Conservation (phyloP, 2,329 filamentous ascomycete genomes). For the Rugonectria rugulosa region DNA sequence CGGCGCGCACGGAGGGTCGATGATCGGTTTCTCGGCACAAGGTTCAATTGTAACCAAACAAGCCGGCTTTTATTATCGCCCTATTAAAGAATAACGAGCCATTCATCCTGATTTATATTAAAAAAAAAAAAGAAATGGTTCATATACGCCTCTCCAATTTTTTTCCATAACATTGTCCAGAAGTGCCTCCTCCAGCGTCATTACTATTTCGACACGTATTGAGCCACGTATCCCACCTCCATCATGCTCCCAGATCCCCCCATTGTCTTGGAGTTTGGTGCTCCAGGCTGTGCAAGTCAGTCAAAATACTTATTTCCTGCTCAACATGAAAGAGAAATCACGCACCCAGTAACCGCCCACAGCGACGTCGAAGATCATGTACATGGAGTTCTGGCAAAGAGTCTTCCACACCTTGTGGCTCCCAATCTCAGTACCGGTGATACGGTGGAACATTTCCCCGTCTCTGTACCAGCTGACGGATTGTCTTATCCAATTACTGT, state of each 20-base stretch:
- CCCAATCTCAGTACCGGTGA: conserved; percentile 54
- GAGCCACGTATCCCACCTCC: conserved; percentile 56
- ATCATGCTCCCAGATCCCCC: conserved; percentile 54
- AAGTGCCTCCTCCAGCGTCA: too few relatives aligned
- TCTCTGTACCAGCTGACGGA: conserved; percentile 60
- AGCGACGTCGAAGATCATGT: conserved; percentile 63
- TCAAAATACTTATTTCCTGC: neutral
- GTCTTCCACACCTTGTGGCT: conserved; percentile 56
- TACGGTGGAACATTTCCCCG: conserved; percentile 50
- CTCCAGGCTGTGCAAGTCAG: conserved; percentile 50
- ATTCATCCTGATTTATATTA: too few relatives aligned
- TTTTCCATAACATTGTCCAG: neutral
- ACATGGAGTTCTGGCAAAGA: conserved; percentile 59
- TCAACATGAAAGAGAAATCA: conserved; percentile 23
- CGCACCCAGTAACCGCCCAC: conserved; percentile 62
- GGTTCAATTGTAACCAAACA: too few relatives aligned
- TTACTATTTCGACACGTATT: conserved; percentile 32
- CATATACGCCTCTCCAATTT: neutral
- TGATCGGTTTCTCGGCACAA: too few relatives aligned
- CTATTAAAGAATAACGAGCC: too few relatives aligned
- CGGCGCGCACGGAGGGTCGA: too few relatives aligned
- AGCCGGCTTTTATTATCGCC: too few relatives aligned
- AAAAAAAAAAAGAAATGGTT: neutral
- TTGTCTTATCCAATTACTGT: conserved; percentile 54
- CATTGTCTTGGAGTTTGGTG: conserved; percentile 53